These are phyloP conservation scores for Plantago lanceolata DNA, from an alignment of 305 asterid genomes.

Conservation along the genomic window DNA sequence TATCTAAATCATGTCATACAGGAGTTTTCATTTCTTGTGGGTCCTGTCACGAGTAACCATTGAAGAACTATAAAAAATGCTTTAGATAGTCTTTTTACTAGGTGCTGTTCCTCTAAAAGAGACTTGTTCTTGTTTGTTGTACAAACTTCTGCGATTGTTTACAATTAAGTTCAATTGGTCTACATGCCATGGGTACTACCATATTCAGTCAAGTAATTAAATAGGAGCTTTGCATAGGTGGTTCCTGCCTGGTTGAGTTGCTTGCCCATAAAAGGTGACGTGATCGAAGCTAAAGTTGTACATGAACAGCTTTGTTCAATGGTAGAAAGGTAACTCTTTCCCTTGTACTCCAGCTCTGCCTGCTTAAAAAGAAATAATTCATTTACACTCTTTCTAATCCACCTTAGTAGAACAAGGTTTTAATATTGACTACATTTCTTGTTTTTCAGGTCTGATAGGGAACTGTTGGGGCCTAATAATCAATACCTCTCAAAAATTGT, in stretches of 20 bases:
- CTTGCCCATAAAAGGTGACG: conserved; percentile 80
- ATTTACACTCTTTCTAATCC: background rate
- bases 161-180: background rate
- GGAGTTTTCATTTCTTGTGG: too few species aligned
- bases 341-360: conserved; percentile 5
- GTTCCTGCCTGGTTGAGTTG: conserved; percentile 93
- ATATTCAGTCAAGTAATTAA: conserved; percentile 1
- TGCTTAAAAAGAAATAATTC: too few species aligned
- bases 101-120: too few species aligned
- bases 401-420: background rate
- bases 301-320: conserved; percentile 86
- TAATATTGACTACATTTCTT: background rate
- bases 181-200: too few species aligned
- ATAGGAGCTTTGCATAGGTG: conserved; percentile 40
- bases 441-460: conserved; percentile 65
- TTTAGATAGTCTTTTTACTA: too few species aligned
- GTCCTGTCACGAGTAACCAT: too few species aligned
- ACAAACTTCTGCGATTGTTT: too few species aligned
- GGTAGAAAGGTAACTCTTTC: conserved; percentile 61
- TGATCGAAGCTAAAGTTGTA: conserved; percentile 84
- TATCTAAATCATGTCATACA: too few species aligned
- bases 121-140: too few species aligned
- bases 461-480: conserved; percentile 73
- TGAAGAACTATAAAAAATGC: too few species aligned
- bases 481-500: conserved; percentile 82